Percentiles rank a stretch among this genome's conserved stretches.
Conservation (phyloP, 1,139 yeast genomes). For the Saccharomyces hybrid region DNA sequence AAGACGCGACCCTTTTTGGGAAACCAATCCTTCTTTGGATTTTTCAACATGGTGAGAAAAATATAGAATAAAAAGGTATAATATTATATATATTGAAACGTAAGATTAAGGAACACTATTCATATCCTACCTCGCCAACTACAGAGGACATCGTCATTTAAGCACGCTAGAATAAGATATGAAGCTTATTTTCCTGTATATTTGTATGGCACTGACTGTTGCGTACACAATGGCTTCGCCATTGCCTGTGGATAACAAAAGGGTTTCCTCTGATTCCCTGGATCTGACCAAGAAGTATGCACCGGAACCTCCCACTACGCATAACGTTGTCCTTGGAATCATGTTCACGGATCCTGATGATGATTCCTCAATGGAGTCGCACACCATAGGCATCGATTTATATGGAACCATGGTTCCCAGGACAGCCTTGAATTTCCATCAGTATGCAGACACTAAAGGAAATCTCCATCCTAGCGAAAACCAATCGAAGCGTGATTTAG, state of each 20-base stretch:
- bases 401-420: constrained; percentile 67
- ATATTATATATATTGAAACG: background rate
- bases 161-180: background rate
- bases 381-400: constrained; percentile 39
- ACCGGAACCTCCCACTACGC: constrained; percentile 32
- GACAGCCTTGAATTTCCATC: constrained; percentile 62
- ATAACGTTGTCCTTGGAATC: constrained; percentile 22
- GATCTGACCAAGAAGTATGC: constrained; percentile 19
- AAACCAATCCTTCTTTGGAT: background rate
- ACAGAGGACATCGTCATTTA: background rate
- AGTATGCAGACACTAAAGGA: constrained; percentile 45
- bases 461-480: constrained; percentile 52
- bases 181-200: background rate
- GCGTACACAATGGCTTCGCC: background rate
- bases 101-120: background rate
- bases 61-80: background rate
- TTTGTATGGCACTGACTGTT: background rate
- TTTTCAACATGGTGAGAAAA: constrained; percentile 5
- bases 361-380: constrained; percentile 34
- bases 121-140: background rate
- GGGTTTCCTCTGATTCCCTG: constrained; percentile 3
- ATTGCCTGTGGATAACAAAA: constrained; percentile 7
- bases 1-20: constrained; percentile 1
- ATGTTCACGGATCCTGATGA: constrained; percentile 17
- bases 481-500: background rate